phyloP scores from a whole-genome alignment of 108 stramenopile genomes.

The Seminavis robusta region DNA sequence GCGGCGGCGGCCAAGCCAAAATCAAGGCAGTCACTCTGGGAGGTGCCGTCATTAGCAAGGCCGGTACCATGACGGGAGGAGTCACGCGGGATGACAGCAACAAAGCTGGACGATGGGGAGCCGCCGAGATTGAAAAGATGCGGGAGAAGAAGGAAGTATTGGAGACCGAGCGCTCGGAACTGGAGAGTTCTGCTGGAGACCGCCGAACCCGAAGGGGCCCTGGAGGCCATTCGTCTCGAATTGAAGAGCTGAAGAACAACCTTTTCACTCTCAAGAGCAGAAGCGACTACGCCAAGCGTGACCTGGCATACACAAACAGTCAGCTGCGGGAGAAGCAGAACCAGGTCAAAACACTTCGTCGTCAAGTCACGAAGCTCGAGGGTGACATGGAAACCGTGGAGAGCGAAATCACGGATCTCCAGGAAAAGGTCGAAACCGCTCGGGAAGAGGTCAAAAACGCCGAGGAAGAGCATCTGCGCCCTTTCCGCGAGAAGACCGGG shows the following conservation, averaged over 20 bases:
- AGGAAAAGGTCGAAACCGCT: slow-evolving; percentile 27
- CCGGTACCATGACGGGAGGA: slow-evolving; percentile 98
- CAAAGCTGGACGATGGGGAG: slow-evolving; percentile 76
- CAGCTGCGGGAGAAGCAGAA: slow-evolving; percentile 67
- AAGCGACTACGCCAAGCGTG: slow-evolving; percentile 69
- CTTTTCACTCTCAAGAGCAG: slow-evolving; percentile 66
- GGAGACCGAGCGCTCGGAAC: slow-evolving; percentile 61
- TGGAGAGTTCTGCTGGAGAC: slow-evolving; percentile 50
- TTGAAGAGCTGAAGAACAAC: slow-evolving; percentile 74
- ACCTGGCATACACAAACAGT: slow-evolving; percentile 71
- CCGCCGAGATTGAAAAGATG: slow-evolving; percentile 65
- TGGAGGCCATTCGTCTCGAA: slow-evolving; percentile 20
- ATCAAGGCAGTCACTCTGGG: slow-evolving; percentile 94
- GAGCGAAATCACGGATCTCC: slow-evolving; percentile 46
- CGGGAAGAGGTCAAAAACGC: slow-evolving; percentile 60
- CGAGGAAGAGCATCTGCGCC: slow-evolving; percentile 74
- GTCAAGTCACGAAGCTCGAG: slow-evolving; percentile 46
- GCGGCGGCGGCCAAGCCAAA: slow-evolving; percentile 26
- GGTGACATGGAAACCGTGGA: slow-evolving; percentile 38
- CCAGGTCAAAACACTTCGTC: slow-evolving; percentile 45
- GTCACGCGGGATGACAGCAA: slow-evolving; percentile 56
- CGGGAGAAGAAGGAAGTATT: slow-evolving; percentile 66
- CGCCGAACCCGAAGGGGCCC: slow-evolving; percentile 16
- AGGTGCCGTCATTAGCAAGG: slow-evolving; percentile 94
- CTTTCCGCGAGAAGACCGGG: slow-evolving; percentile 82